Conservation (phyloP, 129 eudicot genomes). For the Escallonia rubra region DNA sequence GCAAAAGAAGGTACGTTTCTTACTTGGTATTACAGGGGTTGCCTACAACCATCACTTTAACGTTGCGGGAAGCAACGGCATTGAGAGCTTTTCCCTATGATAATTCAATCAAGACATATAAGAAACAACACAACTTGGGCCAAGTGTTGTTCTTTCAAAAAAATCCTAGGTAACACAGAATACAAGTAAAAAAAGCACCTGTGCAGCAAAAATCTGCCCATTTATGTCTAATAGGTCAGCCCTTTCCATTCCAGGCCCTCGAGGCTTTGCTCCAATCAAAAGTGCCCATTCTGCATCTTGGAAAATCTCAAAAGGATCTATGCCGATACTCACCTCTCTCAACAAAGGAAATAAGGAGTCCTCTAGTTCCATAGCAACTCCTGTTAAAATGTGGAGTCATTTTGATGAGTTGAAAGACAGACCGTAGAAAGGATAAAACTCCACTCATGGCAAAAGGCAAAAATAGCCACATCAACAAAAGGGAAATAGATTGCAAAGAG, state of each 20-base stretch:
- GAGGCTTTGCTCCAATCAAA: constrained; percentile 95
- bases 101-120: not conserved
- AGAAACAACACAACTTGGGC: not conserved
- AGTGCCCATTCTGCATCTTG: constrained; percentile 99
- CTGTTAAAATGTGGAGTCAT: constrained; percentile 27
- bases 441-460: no score
- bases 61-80: constrained; percentile 93
- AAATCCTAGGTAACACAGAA: not conserved
- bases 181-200: constrained; percentile 32
- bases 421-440: no score
- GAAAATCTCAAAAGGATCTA: constrained; percentile 91
- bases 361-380: constrained; percentile 99
- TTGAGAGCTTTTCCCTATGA: constrained; percentile 94
- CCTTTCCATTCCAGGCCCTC: constrained; percentile 99
- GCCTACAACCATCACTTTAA: constrained; percentile 94
- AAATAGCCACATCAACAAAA: no score
- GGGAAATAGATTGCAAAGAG: no score
- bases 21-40: constrained; percentile 99
- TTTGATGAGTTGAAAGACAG: not conserved
- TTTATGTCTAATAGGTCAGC: constrained; percentile 82
- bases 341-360: constrained; percentile 83
- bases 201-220: constrained; percentile 87
- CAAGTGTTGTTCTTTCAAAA: not conserved
- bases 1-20: not conserved
- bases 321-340: constrained; percentile 89